Conservation (phyloP, 805 yeast species). For the Saccharomycopsis malanga region DNA sequence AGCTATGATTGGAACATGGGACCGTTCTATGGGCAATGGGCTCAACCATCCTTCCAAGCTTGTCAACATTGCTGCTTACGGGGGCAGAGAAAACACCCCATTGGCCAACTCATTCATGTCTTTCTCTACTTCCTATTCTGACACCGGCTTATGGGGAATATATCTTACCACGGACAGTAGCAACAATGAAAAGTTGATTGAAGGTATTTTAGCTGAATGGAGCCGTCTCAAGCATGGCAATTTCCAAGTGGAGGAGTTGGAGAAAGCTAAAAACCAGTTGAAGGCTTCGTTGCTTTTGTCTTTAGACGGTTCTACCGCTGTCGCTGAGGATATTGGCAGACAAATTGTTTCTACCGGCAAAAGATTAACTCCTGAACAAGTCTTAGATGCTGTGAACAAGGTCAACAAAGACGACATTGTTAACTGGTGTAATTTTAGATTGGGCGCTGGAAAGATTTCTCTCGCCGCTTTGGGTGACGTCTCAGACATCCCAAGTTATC, state of each 20-base stretch:
- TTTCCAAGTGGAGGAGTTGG: conserved; percentile 78
- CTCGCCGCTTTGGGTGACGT: conserved; percentile 89
- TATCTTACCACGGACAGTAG: conserved; percentile 72
- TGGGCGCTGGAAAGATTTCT: conserved; percentile 74
- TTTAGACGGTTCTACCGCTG: conserved; percentile 89
- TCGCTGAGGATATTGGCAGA: conserved; percentile 97
- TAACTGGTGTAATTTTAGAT: conserved; percentile 79
- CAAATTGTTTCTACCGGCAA: conserved; percentile 92
- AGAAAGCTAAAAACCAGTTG: conserved; percentile 88
- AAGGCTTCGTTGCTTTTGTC: conserved; percentile 87
- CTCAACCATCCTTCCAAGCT: conserved; percentile 81
- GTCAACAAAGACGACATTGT: conserved; percentile 76
- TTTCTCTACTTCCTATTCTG: conserved; percentile 93
- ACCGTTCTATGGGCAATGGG: conserved; percentile 81
- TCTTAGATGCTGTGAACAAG: conserved; percentile 57
- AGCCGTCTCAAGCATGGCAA: conserved; percentile 71
- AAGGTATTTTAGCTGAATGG: conserved; percentile 84
- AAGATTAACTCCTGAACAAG: conserved; percentile 41
- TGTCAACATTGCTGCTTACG: conserved; percentile 54
- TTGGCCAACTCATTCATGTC: conserved; percentile 94
- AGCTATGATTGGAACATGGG: conserved; percentile 97
- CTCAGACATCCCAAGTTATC: conserved; percentile 59
- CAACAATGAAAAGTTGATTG: conserved; percentile 50
- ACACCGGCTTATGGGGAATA: conserved; percentile 97
- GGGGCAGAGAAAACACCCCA: conserved; percentile 51